Conservation (phyloP, 371 early-diverging fungal genomes). For the Nematocida minor region DNA sequence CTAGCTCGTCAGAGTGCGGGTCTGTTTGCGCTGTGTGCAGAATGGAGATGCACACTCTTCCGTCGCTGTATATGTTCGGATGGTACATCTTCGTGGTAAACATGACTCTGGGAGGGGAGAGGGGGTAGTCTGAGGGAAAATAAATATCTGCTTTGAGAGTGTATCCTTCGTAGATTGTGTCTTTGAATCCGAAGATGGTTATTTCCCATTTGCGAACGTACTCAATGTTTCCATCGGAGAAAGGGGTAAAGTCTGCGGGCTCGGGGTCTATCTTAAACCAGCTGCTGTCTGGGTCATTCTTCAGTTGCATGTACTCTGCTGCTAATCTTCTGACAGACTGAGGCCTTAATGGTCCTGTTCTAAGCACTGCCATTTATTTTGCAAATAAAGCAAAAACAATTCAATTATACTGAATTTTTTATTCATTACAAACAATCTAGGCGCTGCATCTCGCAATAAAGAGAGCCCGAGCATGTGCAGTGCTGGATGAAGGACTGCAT, state of each 20-base stretch:
- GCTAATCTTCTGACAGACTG: constrained; percentile 18
- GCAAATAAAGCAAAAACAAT: constrained; percentile 12
- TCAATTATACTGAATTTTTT: no score
- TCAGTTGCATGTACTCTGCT: constrained; percentile 43
- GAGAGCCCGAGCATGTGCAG: no score
- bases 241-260: neutral
- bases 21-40: constrained; percentile 83
- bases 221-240: neutral
- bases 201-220: constrained; percentile 58
- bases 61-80: constrained; percentile 78
- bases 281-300: constrained; percentile 34
- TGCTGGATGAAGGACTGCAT: no score
- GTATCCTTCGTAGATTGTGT: constrained; percentile 68
- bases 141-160: constrained; percentile 66
- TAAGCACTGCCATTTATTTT: constrained; percentile 12
- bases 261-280: constrained; percentile 35
- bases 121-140: constrained; percentile 69
- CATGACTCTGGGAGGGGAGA: constrained; percentile 74
- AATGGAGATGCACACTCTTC: constrained; percentile 93
- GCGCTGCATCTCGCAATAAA: no score
- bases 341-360: neutral
- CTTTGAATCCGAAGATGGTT: constrained; percentile 64
- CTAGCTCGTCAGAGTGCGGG: constrained; percentile 65
- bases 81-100: constrained; percentile 75
- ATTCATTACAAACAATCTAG: no score